These are phyloP conservation scores for Rhizophlyctis rosea DNA, from an alignment of 192 early-diverging fungal genomes.

Conservation along the genomic window DNA sequence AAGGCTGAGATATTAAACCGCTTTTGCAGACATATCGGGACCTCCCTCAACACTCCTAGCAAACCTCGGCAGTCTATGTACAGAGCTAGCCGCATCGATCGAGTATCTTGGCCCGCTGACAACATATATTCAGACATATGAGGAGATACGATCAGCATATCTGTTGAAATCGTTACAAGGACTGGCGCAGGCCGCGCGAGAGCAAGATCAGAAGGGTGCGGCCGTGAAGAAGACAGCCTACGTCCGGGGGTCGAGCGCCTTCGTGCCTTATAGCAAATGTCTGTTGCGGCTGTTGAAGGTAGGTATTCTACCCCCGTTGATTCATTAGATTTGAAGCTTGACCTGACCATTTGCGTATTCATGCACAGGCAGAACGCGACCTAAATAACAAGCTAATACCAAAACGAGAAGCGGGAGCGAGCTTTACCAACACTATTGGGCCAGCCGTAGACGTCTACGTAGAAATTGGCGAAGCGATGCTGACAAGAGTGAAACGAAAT, in stretches of 20 bases:
- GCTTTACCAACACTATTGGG: conserved; percentile 45
- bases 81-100: conserved; percentile 33
- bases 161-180: conserved; percentile 55
- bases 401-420: conserved; percentile 43
- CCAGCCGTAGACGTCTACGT: conserved; percentile 47
- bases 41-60: conserved; percentile 17
- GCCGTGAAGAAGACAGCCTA: conserved; percentile 48
- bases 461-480: conserved; percentile 51
- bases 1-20: too few species aligned
- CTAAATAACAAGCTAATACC: conserved; percentile 58
- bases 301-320: neutral
- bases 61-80: conserved; percentile 26
- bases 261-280: conserved; percentile 57
- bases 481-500: conserved; percentile 48
- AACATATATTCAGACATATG: conserved; percentile 50
- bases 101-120: conserved; percentile 35
- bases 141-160: conserved; percentile 64
- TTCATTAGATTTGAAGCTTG: neutral
- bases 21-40: conserved; percentile 24
- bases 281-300: conserved; percentile 66
- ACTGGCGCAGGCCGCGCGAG: conserved; percentile 46
- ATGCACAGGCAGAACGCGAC: conserved; percentile 57
- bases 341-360: neutral
- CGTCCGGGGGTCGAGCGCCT: conserved; percentile 56
- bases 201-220: conserved; percentile 47